These are phyloP conservation scores for Leptographium procerum DNA, from an alignment of 2,329 filamentous ascomycete species.

Conservation along the genomic window DNA sequence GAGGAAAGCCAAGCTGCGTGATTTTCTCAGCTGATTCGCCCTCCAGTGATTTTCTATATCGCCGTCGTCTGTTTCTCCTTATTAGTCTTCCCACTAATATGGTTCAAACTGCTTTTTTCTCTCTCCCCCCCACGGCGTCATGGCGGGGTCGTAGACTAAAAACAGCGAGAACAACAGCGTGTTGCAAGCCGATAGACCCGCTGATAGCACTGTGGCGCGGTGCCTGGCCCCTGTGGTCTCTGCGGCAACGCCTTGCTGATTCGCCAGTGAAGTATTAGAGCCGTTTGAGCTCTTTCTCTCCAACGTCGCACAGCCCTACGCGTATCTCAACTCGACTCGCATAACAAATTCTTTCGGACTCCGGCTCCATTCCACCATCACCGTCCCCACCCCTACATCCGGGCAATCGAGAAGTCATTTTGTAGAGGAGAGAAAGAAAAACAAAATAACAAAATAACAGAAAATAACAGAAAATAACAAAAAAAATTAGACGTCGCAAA, in stretches of 20 bases:
- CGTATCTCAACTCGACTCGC: too few relatives aligned
- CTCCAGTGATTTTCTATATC: background rate
- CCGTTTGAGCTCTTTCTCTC: too few relatives aligned
- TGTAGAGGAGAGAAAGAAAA: too few relatives aligned
- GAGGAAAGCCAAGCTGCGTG: background rate
- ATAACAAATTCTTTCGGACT: too few relatives aligned
- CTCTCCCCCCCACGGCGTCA: background rate
- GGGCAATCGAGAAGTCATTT: too few relatives aligned
- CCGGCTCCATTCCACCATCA: too few relatives aligned
- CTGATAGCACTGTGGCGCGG: background rate
- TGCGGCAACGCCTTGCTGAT: background rate
- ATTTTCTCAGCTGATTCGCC: background rate
- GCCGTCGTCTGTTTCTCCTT: background rate
- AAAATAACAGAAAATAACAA: too few relatives aligned
- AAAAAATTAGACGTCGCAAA: background rate
- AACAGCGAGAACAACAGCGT: conserved; percentile 3
- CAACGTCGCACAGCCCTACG: background rate
- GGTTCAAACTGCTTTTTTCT: background rate
- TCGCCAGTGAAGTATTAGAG: background rate
- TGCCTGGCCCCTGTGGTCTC: background rate
- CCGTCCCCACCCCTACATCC: too few relatives aligned
- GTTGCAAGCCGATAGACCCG: background rate
- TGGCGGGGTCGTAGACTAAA: background rate
- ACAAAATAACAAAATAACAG: background rate
- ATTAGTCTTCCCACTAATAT: background rate